Evolutionary conservation across 768 basidiomycete genomes (phyloP), one percentile per base, ranked within the genome.

Genomic region (Boletus sp.): DNA sequence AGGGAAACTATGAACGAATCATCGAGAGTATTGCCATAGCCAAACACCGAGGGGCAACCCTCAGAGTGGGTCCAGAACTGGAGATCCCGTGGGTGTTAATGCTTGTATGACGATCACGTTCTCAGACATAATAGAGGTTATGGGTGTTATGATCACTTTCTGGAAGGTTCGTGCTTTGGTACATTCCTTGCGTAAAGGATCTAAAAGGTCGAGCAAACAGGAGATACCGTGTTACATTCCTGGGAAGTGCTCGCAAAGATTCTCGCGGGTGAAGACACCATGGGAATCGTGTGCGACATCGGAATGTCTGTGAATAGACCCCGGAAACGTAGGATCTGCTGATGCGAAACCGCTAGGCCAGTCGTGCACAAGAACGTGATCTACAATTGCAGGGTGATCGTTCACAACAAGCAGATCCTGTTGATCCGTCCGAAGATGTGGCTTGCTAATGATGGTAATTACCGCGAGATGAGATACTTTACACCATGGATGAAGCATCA

Each of bases 371-470:
- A 98, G 81, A 98, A 97, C 69, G 94, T 94, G 47, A 95, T 89
- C 61, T 98, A 98, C 77, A 99, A 99, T 68, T 97, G 94, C 71
- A 88, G 97, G 18, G 80, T 98, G 36, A 87, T 98, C 69, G 84
- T 95, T 42, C 83, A 93, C 67, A 80, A 94, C 73, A 80, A 84
- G 54, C 83, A 92, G 75, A 94, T 99, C 57, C 75, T 98, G 1
- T 84, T 98, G 60, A 98, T 99, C 61, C 86, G 97, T 24, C 97
- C 97, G 0, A 99, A 98, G 77, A 95, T 99, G 95, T 99, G 97
- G 97, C 79, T 99, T 45, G 97, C 97, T 1, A 98, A 98, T 68
- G 94, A 97, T 65, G 97, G 97, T 4, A 98, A 98, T 68, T 99
- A 99, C 71, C 89, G 97, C 29, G 86, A 88, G 70, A 76, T 89